Evolutionary conservation across 129 eudicot species (phyloP).

Genomic region (Saussurea involucrata): DNA sequence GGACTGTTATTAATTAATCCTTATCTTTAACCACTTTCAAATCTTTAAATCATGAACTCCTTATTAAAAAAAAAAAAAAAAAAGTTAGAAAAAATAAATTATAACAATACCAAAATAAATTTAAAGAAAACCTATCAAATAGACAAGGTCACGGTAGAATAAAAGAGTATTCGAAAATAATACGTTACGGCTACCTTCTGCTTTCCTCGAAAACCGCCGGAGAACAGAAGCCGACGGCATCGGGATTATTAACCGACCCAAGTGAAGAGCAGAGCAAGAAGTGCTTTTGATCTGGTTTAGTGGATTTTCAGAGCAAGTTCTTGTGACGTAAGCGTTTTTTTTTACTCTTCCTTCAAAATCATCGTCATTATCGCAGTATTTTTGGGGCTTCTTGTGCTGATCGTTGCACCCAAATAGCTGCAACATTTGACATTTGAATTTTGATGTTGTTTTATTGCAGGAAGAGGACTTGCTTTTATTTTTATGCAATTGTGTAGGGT

Average conservation of each 20-base stretch:
- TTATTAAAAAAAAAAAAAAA: no score
- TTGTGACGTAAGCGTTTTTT: constrained; percentile 15
- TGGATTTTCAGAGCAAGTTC: neutral
- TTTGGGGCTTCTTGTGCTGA: neutral
- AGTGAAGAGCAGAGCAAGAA: neutral
- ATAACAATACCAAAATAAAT: no score
- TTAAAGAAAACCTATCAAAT: no score
- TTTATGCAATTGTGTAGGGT: constrained; percentile 1
- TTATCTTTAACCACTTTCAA: no score
- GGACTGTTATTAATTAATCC: no score
- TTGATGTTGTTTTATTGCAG: neutral
- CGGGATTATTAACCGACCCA: neutral
- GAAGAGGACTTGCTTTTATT: neutral
- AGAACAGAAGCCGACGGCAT: neutral
- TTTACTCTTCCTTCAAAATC: neutral
- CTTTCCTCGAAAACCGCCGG: neutral
- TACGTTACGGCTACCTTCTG: neutral
- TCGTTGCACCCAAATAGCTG: constrained; percentile 2
- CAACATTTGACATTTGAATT: neutral
- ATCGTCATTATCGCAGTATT: constrained; percentile 9
- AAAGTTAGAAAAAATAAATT: no score
- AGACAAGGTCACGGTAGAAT: no score
- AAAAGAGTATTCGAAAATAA: no score
- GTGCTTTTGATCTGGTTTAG: neutral
- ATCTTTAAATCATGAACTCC: no score